phyloP scores from a whole-genome alignment of 2,329 filamentous ascomycete species.

The Ophiostoma populinum region DNA sequence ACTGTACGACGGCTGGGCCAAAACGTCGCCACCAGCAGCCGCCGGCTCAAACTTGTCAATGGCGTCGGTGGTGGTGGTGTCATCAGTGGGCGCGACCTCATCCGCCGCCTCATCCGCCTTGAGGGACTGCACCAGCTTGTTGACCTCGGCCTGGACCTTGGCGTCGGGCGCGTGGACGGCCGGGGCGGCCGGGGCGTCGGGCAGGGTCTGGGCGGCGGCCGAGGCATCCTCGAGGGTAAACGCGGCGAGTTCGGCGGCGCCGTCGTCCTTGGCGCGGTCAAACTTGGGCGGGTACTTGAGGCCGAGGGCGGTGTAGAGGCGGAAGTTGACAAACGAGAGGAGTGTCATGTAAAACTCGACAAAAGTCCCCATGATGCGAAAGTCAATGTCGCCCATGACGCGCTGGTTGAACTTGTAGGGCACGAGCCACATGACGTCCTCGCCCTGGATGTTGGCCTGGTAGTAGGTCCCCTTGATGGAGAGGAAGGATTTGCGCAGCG shows the following conservation, averaged over 20 bases:
- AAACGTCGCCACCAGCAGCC: slow-evolving; percentile 67
- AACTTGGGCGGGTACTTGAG: slow-evolving; percentile 95
- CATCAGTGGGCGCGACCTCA: slow-evolving; percentile 28
- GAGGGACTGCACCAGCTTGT: slow-evolving; percentile 52
- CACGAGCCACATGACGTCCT: slow-evolving; percentile 93
- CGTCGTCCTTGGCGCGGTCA: slow-evolving; percentile 69
- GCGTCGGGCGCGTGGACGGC: slow-evolving; percentile 36
- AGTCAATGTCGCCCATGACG: slow-evolving; percentile 86
- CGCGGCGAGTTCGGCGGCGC: slow-evolving; percentile 75
- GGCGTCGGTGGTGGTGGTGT: slow-evolving; percentile 28
- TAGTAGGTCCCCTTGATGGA: slow-evolving; percentile 99
- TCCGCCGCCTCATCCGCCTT: slow-evolving; percentile 25
- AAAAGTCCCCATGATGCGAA: slow-evolving; percentile 98
- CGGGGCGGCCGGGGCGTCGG: slow-evolving; percentile 15
- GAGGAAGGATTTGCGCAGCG: slow-evolving; percentile 86
- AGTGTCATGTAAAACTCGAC: slow-evolving; percentile 98
- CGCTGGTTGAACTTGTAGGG: slow-evolving; percentile 97
- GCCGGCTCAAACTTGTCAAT: slow-evolving; percentile 88
- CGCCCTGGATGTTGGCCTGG: slow-evolving; percentile 89
- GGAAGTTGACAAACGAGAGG: slow-evolving; percentile 88
- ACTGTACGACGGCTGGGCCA: slow-evolving; percentile 58
- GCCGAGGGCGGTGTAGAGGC: slow-evolving; percentile 78
- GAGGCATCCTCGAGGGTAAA: slow-evolving; percentile 69
- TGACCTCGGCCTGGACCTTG: slow-evolving; percentile 46
- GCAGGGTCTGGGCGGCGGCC: slow-evolving; percentile 30